Base-by-base conservation (phyloP, 169 alveolate genomes). In the Babesia bovis region DNA sequence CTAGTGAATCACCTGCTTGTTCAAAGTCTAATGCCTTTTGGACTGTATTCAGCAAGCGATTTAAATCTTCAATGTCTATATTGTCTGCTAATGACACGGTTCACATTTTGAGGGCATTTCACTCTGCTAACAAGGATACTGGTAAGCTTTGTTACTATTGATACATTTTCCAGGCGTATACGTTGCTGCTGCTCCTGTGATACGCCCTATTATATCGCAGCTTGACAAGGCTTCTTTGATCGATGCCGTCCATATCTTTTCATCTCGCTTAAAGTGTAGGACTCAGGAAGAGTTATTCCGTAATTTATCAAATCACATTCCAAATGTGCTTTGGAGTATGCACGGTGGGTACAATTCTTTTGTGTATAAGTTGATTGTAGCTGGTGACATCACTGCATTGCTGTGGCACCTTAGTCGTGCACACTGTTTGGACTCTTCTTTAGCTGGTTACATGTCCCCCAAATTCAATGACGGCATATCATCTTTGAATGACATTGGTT, bases 21-120 rank as follows among this genome's bases (percentile, higher is more conserved):
- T 4, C 40, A 17, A 78, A 78, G 52, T 33, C 83, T 4, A 35
- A 21, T n/a, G 85, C 74, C 26, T 78, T 78, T 41, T 78, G 87
- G 87, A 69, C 69, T 10, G 87, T 78, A 4, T 78, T 57, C 52
- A 78, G 87, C 59, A 78, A 78, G 41, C 70, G 87, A 13, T 68
- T 78, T 40, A 78, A 78, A 36, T 73, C 70, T 9, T 68, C 78
- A 6, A 13, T 69, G 33, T 68, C 49, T 7, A 58, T 78, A 6
- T 32, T 78, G 59, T 30, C 52, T 17, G 77, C 66, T 4, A 25
- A 13, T 15, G 77, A 58, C 44, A 78, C 59, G 19, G 75, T 60
- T 19, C 59, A 41, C 21, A 53, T 78, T 23, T 57, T 78, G 17
- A 41, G 56, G 44, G 71, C 84, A 4, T 78, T 78, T 41, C 78